phyloP scores from a whole-genome alignment of 2,329 filamentous ascomycete genomes.

The Trematosphaeria pertusa region DNA sequence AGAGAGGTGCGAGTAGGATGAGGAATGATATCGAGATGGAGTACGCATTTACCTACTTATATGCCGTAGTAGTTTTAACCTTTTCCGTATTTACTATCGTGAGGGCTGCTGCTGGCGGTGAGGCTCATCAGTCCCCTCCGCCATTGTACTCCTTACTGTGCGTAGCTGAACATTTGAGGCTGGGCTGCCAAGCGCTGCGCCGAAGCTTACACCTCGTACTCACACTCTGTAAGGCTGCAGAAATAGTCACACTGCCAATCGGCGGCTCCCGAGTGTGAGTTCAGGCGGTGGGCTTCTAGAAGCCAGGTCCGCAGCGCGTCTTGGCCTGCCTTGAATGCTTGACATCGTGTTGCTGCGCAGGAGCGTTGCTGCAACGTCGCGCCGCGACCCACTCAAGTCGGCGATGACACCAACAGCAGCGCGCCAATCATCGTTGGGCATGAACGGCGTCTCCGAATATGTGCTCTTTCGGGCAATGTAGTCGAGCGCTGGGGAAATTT shows the following conservation, averaged over 20 bases:
- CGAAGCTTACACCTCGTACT: not conserved
- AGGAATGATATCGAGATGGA: not conserved
- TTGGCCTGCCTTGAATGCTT: not conserved
- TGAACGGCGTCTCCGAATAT: not conserved
- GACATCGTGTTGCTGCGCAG: not conserved
- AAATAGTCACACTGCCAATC: not conserved
- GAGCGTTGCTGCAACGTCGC: not conserved
- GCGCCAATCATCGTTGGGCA: not conserved
- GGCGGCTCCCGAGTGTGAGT: not conserved
- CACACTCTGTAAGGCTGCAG: not conserved
- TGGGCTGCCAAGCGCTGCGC: not conserved
- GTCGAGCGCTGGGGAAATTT: not conserved
- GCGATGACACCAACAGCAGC: not conserved
- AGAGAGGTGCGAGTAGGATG: no score
- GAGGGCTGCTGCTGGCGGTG: not conserved
- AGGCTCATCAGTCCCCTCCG: not conserved
- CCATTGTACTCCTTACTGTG: not conserved
- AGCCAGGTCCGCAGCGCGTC: not conserved
- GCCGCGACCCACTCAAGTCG: not conserved
- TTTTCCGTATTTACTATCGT: not conserved
- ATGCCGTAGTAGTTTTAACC: not conserved
- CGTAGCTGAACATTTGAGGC: not conserved
- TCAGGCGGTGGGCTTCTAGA: not conserved
- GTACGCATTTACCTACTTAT: not conserved
- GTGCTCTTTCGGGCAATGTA: not conserved